These are phyloP conservation scores for Theobroma cacao DNA, from an alignment of 345 rosid species.

Conservation along the genomic window DNA sequence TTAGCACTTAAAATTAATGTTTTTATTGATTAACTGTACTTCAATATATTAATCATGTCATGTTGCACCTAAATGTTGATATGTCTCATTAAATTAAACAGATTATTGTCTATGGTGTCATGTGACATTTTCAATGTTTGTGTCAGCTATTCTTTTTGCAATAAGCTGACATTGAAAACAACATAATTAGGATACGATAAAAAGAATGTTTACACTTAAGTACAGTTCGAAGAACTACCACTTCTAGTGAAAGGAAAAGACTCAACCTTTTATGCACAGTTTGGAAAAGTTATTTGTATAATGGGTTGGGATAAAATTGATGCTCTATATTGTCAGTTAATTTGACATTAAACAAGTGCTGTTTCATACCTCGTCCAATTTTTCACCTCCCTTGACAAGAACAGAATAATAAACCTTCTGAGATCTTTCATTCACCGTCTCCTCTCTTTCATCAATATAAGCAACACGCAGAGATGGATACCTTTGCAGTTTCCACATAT, in stretches of 20 bases:
- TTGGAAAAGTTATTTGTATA: not conserved
- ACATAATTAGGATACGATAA: not conserved
- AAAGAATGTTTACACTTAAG: not conserved
- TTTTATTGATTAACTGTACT: not conserved
- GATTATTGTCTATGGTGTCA: not conserved
- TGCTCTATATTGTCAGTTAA: not conserved
- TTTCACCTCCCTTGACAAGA: slow-evolving; percentile 82
- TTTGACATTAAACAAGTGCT: slow-evolving; percentile 9
- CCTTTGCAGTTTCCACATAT: slow-evolving; percentile 35
- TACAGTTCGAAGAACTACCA: not conserved
- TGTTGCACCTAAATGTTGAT: not conserved
- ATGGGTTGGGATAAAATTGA: not conserved
- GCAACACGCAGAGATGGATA: slow-evolving; percentile 94
- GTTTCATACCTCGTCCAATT: slow-evolving; percentile 65
- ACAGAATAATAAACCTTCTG: slow-evolving; percentile 78
- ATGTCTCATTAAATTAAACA: not conserved
- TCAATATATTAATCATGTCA: not conserved
- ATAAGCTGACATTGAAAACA: not conserved
- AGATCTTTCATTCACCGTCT: slow-evolving; percentile 45
- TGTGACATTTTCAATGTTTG: not conserved
- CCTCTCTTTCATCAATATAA: slow-evolving; percentile 84
- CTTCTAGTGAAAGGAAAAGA: not conserved
- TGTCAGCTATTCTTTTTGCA: not conserved
- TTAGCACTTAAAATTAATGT: not conserved
- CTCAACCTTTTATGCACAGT: not conserved